Base-by-base conservation (phyloP, 805 yeast genomes). In the Saccharomycopsis amapae region DNA sequence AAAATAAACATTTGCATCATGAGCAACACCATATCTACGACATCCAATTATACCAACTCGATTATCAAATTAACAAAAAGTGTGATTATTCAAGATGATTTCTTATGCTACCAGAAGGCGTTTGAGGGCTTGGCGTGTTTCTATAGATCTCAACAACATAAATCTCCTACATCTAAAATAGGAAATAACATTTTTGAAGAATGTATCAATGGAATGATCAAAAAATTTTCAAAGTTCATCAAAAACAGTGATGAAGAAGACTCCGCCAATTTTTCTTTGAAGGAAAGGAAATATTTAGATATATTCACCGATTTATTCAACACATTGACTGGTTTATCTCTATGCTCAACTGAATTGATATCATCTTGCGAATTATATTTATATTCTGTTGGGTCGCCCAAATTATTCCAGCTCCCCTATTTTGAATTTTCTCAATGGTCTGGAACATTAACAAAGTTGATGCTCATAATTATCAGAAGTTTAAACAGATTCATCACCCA, bases 1-100 rank as follows among this genome's bases (percentile, higher is more conserved):
- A 50, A 50, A 37, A 40, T 50, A 20, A 50, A 50, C 25, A 43
- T 50, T 7, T 42, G 26, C 24, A 38, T 41, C 12, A n/a, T 50
- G 38, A 50, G 35, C 45, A 28, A 45, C 12, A 42, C 26, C 12
- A 30, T 49, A 9, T 42, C 48, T n/a, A 7, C 28, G 3, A 40
- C 19, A 13, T 20, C 39, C n/a, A 24, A 44, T 38, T 49, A 49
- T 30, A 26, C 50, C 4, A 33, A 23, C 18, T 9, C 31, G 15
- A 33, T 49, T 5, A 26, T 19, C 5, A 45, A 31, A 13, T 35
- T 49, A 22, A 31, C 38, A 4, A 28, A 43, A 22, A 43, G 40
- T 32, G 42, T 42, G 15, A 42, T 42, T 3, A 24, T 42, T 25
- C 48, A 48, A 20, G 39, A 44, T 40, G 43, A 45, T 22, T 38